phyloP scores from a whole-genome alignment of 768 basidiomycete genomes.

The Coprinopsis marcescibilis region DNA sequence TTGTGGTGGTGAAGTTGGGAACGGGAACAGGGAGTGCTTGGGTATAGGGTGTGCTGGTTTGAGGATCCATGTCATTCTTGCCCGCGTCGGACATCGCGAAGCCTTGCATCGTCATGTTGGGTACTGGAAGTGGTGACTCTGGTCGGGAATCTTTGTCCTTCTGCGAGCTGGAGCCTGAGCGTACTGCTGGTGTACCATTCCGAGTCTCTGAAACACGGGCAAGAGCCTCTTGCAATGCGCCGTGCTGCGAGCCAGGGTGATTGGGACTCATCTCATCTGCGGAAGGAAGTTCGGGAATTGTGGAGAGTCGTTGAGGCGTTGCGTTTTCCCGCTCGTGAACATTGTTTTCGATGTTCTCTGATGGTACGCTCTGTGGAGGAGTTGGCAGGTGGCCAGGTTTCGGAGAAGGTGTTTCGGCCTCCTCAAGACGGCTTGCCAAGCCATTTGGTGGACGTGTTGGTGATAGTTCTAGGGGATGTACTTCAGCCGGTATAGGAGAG shows the following conservation, averaged over 20 bases:
- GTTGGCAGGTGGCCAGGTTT: conserved; percentile 28
- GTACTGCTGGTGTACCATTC: neutral
- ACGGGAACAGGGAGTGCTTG: neutral
- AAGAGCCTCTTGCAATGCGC: neutral
- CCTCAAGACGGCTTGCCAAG: conserved; percentile 24
- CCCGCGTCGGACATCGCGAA: conserved; percentile 1
- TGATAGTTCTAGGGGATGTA: conserved; percentile 16
- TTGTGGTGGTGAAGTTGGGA: conserved; percentile 1
- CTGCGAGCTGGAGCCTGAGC: neutral
- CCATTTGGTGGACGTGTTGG: conserved; percentile 27
- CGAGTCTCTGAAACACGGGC: neutral
- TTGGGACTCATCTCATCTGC: conserved; percentile 11
- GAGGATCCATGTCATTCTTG: conserved; percentile 1
- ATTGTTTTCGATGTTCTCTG: conserved; percentile 23
- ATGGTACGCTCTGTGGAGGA: conserved; percentile 30
- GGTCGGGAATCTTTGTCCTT: conserved; percentile 3
- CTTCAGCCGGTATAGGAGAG: conserved; percentile 26
- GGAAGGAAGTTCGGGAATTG: conserved; percentile 26
- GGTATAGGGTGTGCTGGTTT: conserved; percentile 5
- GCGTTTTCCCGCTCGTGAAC: conserved; percentile 15
- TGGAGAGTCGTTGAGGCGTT: conserved; percentile 21
- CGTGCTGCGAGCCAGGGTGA: neutral
- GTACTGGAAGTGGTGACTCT: conserved; percentile 21
- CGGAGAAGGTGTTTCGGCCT: conserved; percentile 22
- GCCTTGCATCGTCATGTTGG: conserved; percentile 17